Conservation (phyloP, 108 stramenopile species). For the Nannochloropsis gaditana region DNA sequence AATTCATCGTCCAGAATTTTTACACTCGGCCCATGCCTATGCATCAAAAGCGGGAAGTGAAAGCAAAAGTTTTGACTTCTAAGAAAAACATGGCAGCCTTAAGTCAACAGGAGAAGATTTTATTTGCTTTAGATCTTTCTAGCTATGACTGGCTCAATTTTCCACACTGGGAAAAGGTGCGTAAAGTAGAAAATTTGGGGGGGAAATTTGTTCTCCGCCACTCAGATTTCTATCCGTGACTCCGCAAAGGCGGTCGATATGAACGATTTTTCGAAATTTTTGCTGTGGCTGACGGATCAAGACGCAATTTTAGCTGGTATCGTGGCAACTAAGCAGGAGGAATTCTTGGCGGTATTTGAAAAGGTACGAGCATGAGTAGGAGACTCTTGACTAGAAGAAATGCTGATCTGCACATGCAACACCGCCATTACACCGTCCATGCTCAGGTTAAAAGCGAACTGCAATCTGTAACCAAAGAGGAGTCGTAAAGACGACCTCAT, state of each 20-base stretch:
- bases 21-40: too few species aligned
- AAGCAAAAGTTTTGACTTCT: too few species aligned
- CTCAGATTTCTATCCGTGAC: not conserved
- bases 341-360: not conserved
- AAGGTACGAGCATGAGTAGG: not conserved
- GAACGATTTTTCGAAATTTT: not conserved
- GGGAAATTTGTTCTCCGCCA: too few species aligned
- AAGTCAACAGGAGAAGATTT: not conserved
- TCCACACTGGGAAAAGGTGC: not conserved
- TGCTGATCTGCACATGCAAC: too few species aligned
- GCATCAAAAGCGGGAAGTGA: too few species aligned
- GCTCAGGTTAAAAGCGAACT: too few species aligned
- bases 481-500: too few species aligned
- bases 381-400: too few species aligned
- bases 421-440: too few species aligned
- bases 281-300: not conserved
- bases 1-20: too few species aligned
- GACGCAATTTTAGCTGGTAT: not conserved
- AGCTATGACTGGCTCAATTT: not conserved
- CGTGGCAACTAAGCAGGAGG: not conserved
- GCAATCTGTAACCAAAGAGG: too few species aligned
- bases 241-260: not conserved
- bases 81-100: not conserved
- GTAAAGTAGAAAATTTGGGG: not conserved
- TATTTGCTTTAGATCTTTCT: not conserved